phyloP scores from a whole-genome alignment of 768 basidiomycete genomes.

The Macrolepiota fuliginosa region DNA sequence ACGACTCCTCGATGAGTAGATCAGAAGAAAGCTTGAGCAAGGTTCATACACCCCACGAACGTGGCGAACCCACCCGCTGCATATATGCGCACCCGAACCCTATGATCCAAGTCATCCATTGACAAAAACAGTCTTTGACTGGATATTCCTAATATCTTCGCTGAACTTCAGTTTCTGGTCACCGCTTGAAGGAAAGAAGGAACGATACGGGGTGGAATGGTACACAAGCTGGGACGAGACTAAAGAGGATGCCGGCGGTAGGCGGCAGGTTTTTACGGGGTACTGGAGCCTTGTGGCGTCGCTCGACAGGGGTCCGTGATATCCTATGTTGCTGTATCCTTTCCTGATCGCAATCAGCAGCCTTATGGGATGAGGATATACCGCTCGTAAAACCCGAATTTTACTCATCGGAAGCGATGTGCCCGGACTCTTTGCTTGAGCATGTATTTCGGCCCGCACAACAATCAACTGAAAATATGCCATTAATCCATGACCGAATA shows the following conservation, averaged over 20 bases:
- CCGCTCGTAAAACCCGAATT: conserved; percentile 80
- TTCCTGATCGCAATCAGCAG: conserved; percentile 32
- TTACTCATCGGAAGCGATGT: conserved; percentile 66
- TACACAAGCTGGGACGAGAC: conserved; percentile 57
- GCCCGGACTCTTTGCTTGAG: conserved; percentile 68
- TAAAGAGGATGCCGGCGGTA: not conserved
- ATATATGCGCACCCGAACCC: conserved; percentile 69
- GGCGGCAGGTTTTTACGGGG: conserved; percentile 61
- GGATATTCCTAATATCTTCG: conserved; percentile 86
- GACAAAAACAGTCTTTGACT: conserved; percentile 64
- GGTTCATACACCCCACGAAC: conserved; percentile 78
- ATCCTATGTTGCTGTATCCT: not conserved
- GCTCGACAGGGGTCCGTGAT: conserved; percentile 66
- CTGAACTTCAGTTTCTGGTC: conserved; percentile 94
- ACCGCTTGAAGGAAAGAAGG: conserved; percentile 51
- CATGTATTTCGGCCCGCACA: conserved; percentile 64
- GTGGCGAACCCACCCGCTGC: conserved; percentile 77
- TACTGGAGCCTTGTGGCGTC: conserved; percentile 89
- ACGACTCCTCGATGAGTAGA: conserved; percentile 37
- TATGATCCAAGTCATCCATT: conserved; percentile 50
- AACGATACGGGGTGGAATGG: conserved; percentile 81
- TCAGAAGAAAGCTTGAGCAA: conserved; percentile 50
- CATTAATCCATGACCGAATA: conserved; percentile 70
- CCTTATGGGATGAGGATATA: conserved; percentile 64
- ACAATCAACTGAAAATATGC: conserved; percentile 60